Evolutionary conservation across 345 rosid species (phyloP).

Genomic region (Murraya koenigii): DNA sequence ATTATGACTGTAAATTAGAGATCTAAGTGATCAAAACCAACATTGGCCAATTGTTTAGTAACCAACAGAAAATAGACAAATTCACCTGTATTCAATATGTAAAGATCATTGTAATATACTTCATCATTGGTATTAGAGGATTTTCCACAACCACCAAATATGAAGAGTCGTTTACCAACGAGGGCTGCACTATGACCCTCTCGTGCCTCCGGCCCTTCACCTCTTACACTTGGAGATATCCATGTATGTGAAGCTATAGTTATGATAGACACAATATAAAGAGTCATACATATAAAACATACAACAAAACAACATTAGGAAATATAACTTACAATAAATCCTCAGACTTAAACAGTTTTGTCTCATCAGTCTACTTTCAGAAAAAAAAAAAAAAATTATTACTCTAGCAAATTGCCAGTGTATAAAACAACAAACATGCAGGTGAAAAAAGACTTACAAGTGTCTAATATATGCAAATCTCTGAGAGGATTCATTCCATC

Average conservation of each 20-base stretch:
- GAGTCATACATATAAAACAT: conserved; percentile 3
- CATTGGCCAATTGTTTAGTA: neutral
- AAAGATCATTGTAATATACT: conserved; percentile 85
- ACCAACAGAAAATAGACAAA: neutral
- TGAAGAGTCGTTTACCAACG: conserved; percentile 81
- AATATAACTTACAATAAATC: conserved; percentile 1
- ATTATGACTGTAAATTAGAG: neutral
- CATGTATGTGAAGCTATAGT: conserved; percentile 79
- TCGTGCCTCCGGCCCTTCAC: conserved; percentile 90
- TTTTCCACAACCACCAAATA: conserved; percentile 96
- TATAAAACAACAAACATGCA: neutral
- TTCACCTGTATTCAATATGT: conserved; percentile 84
- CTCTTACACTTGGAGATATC: conserved; percentile 84
- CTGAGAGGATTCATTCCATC: conserved; percentile 79
- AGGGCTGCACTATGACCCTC: conserved; percentile 95
- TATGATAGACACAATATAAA: conserved; percentile 3
- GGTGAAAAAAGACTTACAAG: conserved; percentile 51
- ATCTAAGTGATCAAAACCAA: neutral
- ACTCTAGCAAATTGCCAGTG: neutral
- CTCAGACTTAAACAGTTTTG: neutral
- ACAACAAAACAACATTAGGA: neutral
- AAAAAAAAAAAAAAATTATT: neutral
- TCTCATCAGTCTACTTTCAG: neutral
- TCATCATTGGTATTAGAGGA: conserved; percentile 59
- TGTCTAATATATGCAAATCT: conserved; percentile 80